These are phyloP conservation scores for Trichoderma asperelloides DNA, from an alignment of 495 filamentous ascomycete species.

Conservation along the genomic window DNA sequence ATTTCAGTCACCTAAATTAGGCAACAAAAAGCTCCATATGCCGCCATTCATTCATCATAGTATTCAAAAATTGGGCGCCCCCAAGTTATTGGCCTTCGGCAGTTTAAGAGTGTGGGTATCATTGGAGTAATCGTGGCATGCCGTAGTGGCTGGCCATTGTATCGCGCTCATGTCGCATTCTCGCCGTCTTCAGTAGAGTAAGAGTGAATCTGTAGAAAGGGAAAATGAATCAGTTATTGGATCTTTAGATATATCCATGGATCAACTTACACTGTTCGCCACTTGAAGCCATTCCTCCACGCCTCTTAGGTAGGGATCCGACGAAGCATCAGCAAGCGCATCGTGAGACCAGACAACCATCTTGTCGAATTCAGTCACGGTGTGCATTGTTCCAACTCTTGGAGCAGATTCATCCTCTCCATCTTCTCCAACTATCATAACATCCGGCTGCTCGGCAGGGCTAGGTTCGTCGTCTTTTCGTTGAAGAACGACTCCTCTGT, in stretches of 20 bases:
- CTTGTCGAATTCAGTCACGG: constrained; percentile 66
- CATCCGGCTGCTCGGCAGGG: constrained; percentile 16
- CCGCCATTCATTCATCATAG: too few relatives aligned
- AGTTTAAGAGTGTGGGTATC: background rate
- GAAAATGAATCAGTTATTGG: background rate
- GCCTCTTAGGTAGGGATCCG: constrained; percentile 50
- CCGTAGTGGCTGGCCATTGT: background rate
- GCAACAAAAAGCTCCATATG: too few relatives aligned
- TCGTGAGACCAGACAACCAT: constrained; percentile 81
- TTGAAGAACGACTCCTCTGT: constrained; percentile 49
- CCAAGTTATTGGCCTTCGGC: background rate
- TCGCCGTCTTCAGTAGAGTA: background rate
- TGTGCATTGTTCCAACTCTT: constrained; percentile 43
- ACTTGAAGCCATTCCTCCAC: constrained; percentile 81
- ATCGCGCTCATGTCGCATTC: background rate
- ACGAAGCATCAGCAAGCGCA: constrained; percentile 31
- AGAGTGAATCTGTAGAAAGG: background rate
- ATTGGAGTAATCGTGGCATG: background rate
- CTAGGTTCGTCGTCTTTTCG: constrained; percentile 22
- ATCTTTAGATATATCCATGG: too few relatives aligned
- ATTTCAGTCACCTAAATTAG: too few relatives aligned
- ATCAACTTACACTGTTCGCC: constrained; percentile 44
- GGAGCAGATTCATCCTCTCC: constrained; percentile 41
- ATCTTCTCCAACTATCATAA: constrained; percentile 30
- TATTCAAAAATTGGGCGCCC: background rate